Evolutionary conservation across 129 eudicot species (phyloP).

Genomic region (Escallonia herrerae): DNA sequence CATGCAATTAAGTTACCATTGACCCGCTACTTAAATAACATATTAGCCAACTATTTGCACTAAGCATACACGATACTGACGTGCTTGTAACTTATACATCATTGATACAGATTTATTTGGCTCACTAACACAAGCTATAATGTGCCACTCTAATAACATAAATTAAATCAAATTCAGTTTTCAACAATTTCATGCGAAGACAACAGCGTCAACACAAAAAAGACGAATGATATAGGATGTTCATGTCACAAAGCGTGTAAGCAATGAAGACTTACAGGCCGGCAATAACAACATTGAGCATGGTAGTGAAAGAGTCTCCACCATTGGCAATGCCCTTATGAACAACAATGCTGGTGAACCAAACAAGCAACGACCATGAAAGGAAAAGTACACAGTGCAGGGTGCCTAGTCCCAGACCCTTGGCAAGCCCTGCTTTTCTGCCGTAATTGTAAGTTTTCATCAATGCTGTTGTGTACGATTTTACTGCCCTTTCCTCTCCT

Average conservation of each 20-base stretch:
- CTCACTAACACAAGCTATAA: too few relatives aligned
- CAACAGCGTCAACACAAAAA: too few relatives aligned
- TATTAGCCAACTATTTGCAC: too few relatives aligned
- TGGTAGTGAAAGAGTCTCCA: slow-evolving; percentile 96
- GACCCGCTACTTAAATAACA: too few relatives aligned
- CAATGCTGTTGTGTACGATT: slow-evolving; percentile 55
- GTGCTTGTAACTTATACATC: too few relatives aligned
- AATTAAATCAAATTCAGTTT: too few relatives aligned
- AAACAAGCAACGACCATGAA: slow-evolving; percentile 94
- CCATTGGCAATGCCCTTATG: slow-evolving; percentile 92
- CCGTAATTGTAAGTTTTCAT: slow-evolving; percentile 74
- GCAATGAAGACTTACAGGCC: slow-evolving; percentile 73
- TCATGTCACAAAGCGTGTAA: not conserved
- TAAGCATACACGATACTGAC: too few relatives aligned
- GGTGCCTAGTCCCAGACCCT: slow-evolving; percentile 92
- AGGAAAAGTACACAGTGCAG: slow-evolving; percentile 85
- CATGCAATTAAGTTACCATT: too few relatives aligned
- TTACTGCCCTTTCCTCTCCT: slow-evolving; percentile 93
- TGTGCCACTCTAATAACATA: too few relatives aligned
- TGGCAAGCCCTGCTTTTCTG: slow-evolving; percentile 84
- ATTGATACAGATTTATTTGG: too few relatives aligned
- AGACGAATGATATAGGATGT: not conserved
- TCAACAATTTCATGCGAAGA: too few relatives aligned
- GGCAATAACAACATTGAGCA: slow-evolving; percentile 99
- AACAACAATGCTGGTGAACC: slow-evolving; percentile 94